phyloP scores from a whole-genome alignment of 1,284 basidiomycete species.

The Blastosporella zonata region DNA sequence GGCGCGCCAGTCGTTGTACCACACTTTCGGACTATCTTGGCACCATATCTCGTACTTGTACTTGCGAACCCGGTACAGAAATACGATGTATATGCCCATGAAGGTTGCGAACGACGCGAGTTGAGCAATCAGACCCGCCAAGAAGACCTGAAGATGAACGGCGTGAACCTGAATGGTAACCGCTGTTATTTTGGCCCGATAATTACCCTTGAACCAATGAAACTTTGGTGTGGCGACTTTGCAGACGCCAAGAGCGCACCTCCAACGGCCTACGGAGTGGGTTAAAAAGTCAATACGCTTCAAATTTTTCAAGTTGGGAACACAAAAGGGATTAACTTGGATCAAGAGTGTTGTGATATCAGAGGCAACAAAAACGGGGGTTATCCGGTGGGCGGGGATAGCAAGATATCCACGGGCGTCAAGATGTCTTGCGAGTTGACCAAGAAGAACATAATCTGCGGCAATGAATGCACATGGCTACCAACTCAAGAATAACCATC shows the following conservation, averaged over 20 bases:
- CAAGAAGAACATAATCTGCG: conserved; percentile 13
- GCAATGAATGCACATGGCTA: conserved; percentile 54
- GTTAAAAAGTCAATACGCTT: not conserved
- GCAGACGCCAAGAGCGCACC: conserved; percentile 37
- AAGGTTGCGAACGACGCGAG: conserved; percentile 66
- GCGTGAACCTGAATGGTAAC: not conserved
- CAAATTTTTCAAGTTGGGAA: not conserved
- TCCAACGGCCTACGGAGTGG: conserved; percentile 36
- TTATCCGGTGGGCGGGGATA: conserved; percentile 22
- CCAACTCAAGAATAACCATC: not conserved
- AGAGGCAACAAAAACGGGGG: conserved; percentile 14
- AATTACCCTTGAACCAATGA: conserved; percentile 35
- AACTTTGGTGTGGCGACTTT: conserved; percentile 26
- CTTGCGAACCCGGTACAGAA: conserved; percentile 51
- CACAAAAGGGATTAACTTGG: not conserved
- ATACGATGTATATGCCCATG: conserved; percentile 54
- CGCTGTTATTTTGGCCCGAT: not conserved
- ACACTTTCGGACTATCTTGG: conserved; percentile 34
- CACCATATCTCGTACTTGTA: conserved; percentile 46
- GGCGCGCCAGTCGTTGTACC: conserved; percentile 59
- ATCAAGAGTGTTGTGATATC: conserved; percentile 18
- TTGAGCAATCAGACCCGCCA: conserved; percentile 62
- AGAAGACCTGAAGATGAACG: conserved; percentile 45
- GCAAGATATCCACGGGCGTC: conserved; percentile 19
- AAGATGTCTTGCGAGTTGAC: conserved; percentile 9